Conservation (phyloP, 2,329 filamentous ascomycete genomes). For the Lecanicillium sp. region DNA sequence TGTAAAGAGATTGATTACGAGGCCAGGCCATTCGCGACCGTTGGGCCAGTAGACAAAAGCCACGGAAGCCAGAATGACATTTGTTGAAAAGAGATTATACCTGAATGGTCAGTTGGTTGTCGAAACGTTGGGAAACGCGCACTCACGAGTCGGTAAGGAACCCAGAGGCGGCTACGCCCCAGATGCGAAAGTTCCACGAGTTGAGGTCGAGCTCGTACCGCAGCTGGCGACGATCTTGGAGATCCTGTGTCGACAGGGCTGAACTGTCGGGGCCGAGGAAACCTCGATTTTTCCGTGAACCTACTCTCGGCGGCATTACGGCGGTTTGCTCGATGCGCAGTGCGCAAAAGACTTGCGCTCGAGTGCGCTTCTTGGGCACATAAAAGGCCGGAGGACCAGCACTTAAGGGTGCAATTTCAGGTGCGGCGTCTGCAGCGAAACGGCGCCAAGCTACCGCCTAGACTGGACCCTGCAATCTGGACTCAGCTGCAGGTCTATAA, state of each 20-base stretch:
- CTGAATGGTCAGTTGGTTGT: constrained; percentile 18
- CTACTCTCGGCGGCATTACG: constrained; percentile 22
- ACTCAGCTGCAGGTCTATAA: too few species aligned
- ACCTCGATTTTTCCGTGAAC: constrained; percentile 34
- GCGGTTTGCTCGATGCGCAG: too few species aligned
- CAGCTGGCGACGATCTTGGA: constrained; percentile 41
- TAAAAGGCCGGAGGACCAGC: too few species aligned
- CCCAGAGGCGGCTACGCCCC: constrained; percentile 46
- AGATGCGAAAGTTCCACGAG: constrained; percentile 45
- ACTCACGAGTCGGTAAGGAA: constrained; percentile 45
- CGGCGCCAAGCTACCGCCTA: too few species aligned
- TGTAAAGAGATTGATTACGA: constrained; percentile 44
- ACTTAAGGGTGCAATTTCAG: constrained; percentile 3
- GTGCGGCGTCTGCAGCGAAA: background rate
- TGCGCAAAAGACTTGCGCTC: too few species aligned
- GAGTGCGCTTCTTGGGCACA: too few species aligned
- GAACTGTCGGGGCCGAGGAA: constrained; percentile 43
- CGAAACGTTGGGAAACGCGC: constrained; percentile 2
- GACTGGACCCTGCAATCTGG: too few species aligned
- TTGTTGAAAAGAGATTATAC: constrained; percentile 47
- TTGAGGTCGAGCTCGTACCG: constrained; percentile 46
- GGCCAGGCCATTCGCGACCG: constrained; percentile 32
- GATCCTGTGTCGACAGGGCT: constrained; percentile 39
- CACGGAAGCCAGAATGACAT: constrained; percentile 44
- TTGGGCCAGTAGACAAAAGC: constrained; percentile 45